Evolutionary conservation across 192 early-diverging fungal species (phyloP), one percentile per base, ranked within the genome.

Genomic region (Rhizoclosmatium sp.): DNA sequence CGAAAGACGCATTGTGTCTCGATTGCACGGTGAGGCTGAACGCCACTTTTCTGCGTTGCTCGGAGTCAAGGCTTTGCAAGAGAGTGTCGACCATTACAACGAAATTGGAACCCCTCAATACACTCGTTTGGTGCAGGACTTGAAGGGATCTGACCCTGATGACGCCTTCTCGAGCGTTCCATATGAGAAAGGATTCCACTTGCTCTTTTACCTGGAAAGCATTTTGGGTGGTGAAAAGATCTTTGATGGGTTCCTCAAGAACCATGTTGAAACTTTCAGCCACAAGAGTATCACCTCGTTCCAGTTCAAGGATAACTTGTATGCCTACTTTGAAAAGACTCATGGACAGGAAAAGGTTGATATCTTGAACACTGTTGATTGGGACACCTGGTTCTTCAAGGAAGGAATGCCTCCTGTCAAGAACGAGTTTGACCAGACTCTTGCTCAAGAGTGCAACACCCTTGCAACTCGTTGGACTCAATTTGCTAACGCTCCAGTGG

Each of bases 101-200:
- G 79, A 82, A 59, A 82, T 76, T 58, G 77, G 77, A 48, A 64
- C 60, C 0, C 83, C 85, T 19, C 76, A 89, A 73, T 89, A 80
- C 47, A 81, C 85, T 9, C 64, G 90, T 1, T 82, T 99, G 39
- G 88, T 89, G 54, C 93, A 93, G 65, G 39, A 54, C 31, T 61
- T 77, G 61, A 40, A 65, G 19, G 42, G 65, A 68, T 46, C 9
- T 42, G 65, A 68, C 23, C 60, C 60, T 9, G 97, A 99, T 85
- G 94, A 87, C 44, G 85, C 76, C 85, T 82, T 85, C 56, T 86
- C 76, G 14, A 69, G 46, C 44, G 82, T 90, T 51, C 84, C 83
- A 14, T 90, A 71, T 48, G 97, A 99, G 84, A 99, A 99, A 86
- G 98, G 97, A 23, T 98, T 93, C 80, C 95, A 95, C 82, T 83